Evolutionary conservation across 257 asterid species (phyloP).

Genomic region (Henckelia pumila): DNA sequence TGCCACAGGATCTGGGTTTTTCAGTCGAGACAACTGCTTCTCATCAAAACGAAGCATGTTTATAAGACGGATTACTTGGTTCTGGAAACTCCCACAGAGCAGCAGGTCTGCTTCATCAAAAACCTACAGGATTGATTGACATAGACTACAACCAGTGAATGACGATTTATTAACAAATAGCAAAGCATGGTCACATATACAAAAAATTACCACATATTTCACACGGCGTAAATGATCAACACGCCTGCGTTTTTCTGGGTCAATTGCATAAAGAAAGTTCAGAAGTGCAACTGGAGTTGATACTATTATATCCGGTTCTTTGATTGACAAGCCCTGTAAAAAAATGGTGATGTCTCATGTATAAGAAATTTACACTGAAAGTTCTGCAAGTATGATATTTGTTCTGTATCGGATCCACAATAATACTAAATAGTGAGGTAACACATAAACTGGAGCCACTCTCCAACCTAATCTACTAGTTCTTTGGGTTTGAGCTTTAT

Average conservation of each 20-base stretch:
- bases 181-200: conserved; percentile 12
- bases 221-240: conserved; percentile 61
- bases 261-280: conserved; percentile 74
- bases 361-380: conserved; percentile 8
- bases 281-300: conserved; percentile 92
- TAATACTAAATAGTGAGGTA: neutral
- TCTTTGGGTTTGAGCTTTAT: too few species aligned
- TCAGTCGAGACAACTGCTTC: conserved; percentile 65
- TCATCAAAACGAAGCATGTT: conserved; percentile 92
- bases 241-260: conserved; percentile 51
- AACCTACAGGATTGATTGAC: conserved; percentile 46
- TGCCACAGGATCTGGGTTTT: conserved; percentile 31
- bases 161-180: neutral
- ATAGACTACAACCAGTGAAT: conserved; percentile 13
- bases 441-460: neutral
- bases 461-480: neutral
- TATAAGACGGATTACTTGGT: conserved; percentile 85
- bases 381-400: neutral
- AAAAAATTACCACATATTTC: conserved; percentile 72
- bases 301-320: conserved; percentile 77
- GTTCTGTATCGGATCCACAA: neutral
- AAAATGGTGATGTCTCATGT: conserved; percentile 29
- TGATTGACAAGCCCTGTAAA: conserved; percentile 74
- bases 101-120: conserved; percentile 98
- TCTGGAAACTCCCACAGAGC: conserved; percentile 92